phyloP scores from a whole-genome alignment of 148 eudicot species.

The Rhododendron kiyosumense region DNA sequence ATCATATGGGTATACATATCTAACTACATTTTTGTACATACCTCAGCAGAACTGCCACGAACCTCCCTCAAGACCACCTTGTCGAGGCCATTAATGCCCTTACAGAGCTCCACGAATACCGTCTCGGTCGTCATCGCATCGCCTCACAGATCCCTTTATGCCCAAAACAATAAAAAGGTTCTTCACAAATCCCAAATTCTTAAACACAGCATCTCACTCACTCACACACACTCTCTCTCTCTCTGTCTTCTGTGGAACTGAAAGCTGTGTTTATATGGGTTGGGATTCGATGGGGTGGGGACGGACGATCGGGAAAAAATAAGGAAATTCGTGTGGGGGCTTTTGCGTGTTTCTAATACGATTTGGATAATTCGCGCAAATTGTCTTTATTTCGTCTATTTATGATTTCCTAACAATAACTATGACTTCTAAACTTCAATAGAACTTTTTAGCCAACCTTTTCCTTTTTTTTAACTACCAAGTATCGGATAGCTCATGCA shows the following conservation, averaged over 20 bases:
- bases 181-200: not conserved
- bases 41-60: conserved; percentile 58
- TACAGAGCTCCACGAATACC: conserved; percentile 8
- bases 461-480: too few relatives aligned
- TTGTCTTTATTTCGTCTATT: not conserved
- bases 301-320: not conserved
- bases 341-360: not conserved
- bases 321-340: not conserved
- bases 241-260: not conserved
- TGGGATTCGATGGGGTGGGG: not conserved
- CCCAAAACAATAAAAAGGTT: not conserved
- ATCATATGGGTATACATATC: not conserved
- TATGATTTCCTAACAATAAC: not conserved
- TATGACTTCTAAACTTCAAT: not conserved
- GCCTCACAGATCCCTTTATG: not conserved
- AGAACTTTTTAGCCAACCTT: too few relatives aligned
- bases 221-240: not conserved
- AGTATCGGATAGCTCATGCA: too few relatives aligned
- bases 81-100: conserved; percentile 18
- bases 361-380: not conserved
- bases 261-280: not conserved
- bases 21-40: conserved; percentile 7
- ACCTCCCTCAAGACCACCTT: conserved; percentile 13
- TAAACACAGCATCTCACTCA: not conserved
- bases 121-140: conserved; percentile 11